Conservation (phyloP, 2,329 filamentous ascomycete species). For the Arachnomyces sp. region DNA sequence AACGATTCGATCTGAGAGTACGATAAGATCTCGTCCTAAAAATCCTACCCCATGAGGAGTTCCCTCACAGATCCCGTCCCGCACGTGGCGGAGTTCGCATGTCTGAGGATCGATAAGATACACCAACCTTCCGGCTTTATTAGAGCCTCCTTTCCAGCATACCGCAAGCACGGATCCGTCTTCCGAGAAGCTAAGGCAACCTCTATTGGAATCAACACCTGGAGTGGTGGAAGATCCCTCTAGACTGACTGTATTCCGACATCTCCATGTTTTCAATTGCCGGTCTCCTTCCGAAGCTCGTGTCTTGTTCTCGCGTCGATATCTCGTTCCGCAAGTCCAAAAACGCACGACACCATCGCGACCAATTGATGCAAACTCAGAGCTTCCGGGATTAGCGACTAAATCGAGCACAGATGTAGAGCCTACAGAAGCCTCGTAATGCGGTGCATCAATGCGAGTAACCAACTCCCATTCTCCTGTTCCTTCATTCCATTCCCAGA, state of each 20-base stretch:
- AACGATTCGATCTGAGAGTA: conserved; percentile 63
- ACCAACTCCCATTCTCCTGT: conserved; percentile 62
- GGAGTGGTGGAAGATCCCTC: conserved; percentile 39
- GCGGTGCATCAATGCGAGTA: conserved; percentile 76
- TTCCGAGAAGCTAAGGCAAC: conserved; percentile 57
- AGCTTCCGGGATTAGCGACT: conserved; percentile 58
- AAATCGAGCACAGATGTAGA: conserved; percentile 62
- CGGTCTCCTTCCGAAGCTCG: conserved; percentile 34
- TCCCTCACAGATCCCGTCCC: conserved; percentile 61
- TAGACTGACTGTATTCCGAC: conserved; percentile 49
- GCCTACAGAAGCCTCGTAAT: conserved; percentile 49
- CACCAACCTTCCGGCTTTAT: conserved; percentile 52
- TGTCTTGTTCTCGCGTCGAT: conserved; percentile 59
- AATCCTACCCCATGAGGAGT: conserved; percentile 62
- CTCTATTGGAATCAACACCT: conserved; percentile 27
- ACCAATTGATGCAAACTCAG: conserved; percentile 77
- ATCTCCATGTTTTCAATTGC: conserved; percentile 66
- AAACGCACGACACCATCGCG: conserved; percentile 69
- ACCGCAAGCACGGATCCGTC: conserved; percentile 79
- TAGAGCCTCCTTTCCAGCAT: conserved; percentile 32
- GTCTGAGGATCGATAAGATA: conserved; percentile 69
- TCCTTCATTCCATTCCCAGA: conserved; percentile 65
- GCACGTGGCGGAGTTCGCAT: conserved; percentile 58
- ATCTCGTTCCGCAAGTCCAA: conserved; percentile 69
- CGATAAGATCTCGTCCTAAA: conserved; percentile 64